These are phyloP conservation scores for Hanseniaspora singularis DNA, from an alignment of 805 yeast genomes.

Conservation along the genomic window DNA sequence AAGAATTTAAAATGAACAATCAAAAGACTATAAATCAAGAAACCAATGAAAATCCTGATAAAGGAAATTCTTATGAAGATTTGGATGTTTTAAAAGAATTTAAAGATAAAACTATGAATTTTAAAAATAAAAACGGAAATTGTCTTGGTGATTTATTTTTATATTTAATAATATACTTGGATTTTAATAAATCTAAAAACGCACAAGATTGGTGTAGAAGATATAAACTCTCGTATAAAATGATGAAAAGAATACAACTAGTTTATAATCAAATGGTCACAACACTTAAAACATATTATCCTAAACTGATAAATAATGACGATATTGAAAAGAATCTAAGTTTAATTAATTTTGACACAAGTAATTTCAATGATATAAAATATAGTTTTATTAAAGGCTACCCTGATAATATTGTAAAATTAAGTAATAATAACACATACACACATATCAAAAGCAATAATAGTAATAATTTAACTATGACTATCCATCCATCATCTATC, in stretches of 20 bases:
- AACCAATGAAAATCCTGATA: constrained; percentile 22
- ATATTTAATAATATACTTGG: constrained; percentile 59
- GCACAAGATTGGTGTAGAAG: constrained; percentile 78
- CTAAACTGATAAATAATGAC: constrained; percentile 26
- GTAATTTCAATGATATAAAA: constrained; percentile 16
- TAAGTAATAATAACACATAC: constrained; percentile 25
- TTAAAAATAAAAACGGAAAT: constrained; percentile 36
- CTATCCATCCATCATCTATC: constrained; percentile 7
- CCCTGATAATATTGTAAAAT: constrained; percentile 26
- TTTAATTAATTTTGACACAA: constrained; percentile 15
- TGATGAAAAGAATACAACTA: constrained; percentile 55
- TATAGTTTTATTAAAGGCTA: constrained; percentile 27
- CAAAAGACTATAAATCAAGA: not conserved
- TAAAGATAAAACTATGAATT: constrained; percentile 18
- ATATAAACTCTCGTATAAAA: constrained; percentile 64
- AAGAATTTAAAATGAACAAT: constrained; percentile 61
- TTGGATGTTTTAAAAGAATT: constrained; percentile 21
- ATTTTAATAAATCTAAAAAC: constrained; percentile 58
- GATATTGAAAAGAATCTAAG: constrained; percentile 23
- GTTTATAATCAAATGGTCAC: constrained; percentile 54
- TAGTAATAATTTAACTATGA: not conserved
- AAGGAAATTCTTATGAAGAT: not conserved
- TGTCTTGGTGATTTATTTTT: constrained; percentile 64
- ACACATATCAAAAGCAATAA: constrained; percentile 19
- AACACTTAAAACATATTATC: constrained; percentile 36